Percentiles rank a stretch among this genome's conserved stretches.
Evolutionary conservation across 108 stramenopile genomes (phyloP).

Genomic region (Ochromonas danica): DNA sequence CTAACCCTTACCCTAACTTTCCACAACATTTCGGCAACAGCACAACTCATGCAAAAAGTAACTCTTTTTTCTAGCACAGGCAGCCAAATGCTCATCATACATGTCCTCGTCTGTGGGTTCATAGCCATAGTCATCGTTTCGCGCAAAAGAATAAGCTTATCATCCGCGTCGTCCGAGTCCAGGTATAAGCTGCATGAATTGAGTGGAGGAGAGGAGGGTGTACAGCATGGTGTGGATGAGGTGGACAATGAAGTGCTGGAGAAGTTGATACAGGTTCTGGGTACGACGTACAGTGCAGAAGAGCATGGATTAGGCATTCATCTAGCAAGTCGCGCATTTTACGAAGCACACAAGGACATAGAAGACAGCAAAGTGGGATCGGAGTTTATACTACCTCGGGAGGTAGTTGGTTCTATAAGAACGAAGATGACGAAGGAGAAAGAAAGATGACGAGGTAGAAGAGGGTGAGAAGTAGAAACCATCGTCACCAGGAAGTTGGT

Average conservation of each 20-base stretch:
- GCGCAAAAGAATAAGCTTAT: no score
- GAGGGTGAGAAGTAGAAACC: slow-evolving; percentile 9
- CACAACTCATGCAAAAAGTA: no score
- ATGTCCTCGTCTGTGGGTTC: no score
- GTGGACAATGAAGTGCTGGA: slow-evolving; percentile 4
- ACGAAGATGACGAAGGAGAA: slow-evolving; percentile 23
- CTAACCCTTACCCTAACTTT: no score
- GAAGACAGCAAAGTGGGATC: slow-evolving; percentile 9
- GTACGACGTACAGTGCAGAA: slow-evolving; percentile 5
- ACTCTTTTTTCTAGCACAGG: no score
- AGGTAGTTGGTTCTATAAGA: slow-evolving; percentile 8
- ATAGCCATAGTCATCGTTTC: no score
- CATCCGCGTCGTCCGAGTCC: no score
- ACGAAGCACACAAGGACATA: neutral
- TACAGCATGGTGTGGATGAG: slow-evolving; percentile 1
- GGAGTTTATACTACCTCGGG: slow-evolving; percentile 8
- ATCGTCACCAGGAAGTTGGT: slow-evolving; percentile 4
- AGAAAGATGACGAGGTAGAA: neutral
- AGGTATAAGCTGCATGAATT: slow-evolving; percentile 5
- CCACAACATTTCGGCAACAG: no score
- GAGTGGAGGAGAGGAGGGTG: slow-evolving; percentile 28
- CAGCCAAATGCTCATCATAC: no score
- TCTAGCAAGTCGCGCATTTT: slow-evolving; percentile 5
- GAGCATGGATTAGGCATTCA: slow-evolving; percentile 9
- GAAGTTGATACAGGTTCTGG: slow-evolving; percentile 5